Conservation (phyloP, 1,284 basidiomycete genomes). For the Papiliotrema flavescens region DNA sequence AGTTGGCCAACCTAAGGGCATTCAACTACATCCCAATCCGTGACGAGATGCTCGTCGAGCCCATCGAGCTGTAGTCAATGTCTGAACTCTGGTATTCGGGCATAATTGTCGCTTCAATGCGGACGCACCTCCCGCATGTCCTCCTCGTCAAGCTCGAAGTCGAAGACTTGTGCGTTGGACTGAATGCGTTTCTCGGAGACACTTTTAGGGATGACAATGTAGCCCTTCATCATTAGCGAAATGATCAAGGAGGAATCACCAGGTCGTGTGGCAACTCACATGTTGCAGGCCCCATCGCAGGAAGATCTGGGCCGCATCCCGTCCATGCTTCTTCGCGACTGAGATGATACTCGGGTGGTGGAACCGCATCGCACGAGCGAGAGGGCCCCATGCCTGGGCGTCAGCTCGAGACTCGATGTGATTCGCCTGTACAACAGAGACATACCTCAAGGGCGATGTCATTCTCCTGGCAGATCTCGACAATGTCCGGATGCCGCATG, state of each 20-base stretch:
- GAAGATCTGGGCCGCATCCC: conserved; percentile 52
- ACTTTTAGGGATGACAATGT: conserved; percentile 53
- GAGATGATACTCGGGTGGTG: conserved; percentile 46
- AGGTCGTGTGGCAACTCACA: conserved; percentile 23
- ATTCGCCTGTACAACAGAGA: no score
- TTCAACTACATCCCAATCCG: conserved; percentile 50
- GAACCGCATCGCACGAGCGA: conserved; percentile 50
- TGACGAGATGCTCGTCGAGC: conserved; percentile 49
- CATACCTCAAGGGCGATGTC: conserved; percentile 51
- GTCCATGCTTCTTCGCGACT: conserved; percentile 42
- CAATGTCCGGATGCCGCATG: conserved; percentile 50
- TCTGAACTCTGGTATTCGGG: not conserved
- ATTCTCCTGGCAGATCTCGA: conserved; percentile 50
- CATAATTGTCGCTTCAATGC: not conserved
- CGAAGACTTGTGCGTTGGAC: conserved; percentile 51
- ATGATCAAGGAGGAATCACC: not conserved
- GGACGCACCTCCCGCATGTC: conserved; percentile 50
- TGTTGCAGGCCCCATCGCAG: conserved; percentile 55
- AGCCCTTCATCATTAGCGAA: conserved; percentile 29
- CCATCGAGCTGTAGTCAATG: conserved; percentile 27
- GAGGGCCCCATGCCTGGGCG: conserved; percentile 50
- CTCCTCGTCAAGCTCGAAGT: conserved; percentile 50
- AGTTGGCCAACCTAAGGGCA: no score
- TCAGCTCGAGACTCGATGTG: not conserved
- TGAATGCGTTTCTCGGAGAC: conserved; percentile 52